Conservation (phyloP, 75 land plant genomes). For the Larix kaempferi region DNA sequence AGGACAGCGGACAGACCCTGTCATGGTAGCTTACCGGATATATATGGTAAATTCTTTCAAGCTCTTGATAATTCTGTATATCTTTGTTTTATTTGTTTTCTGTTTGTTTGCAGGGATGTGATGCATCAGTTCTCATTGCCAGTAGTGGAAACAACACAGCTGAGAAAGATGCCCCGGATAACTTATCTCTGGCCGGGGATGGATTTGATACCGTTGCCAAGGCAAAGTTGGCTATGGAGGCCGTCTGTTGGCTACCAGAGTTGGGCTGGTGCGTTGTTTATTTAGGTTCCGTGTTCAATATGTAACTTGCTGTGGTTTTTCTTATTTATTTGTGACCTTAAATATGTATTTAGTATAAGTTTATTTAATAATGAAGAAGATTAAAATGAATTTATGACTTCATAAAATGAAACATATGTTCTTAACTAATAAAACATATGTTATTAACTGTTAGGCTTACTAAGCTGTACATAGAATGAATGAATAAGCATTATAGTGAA, state of each 20-base stretch:
- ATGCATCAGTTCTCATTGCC: slow-evolving; percentile 39
- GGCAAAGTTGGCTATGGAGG: slow-evolving; percentile 44
- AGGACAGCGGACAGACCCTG: too few species aligned
- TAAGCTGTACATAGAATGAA: not conserved
- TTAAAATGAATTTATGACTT: too few species aligned
- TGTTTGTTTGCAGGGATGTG: slow-evolving; percentile 64
- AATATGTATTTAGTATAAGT: too few species aligned
- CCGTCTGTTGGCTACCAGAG: slow-evolving; percentile 64
- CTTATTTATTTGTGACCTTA: too few species aligned
- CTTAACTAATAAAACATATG: too few species aligned
- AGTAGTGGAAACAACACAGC: slow-evolving; percentile 22
- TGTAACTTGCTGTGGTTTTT: too few species aligned
- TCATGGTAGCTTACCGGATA: too few species aligned
- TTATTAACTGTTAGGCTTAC: not conserved
- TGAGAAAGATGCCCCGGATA: slow-evolving; percentile 36
- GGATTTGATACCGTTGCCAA: slow-evolving; percentile 33
- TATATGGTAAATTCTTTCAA: not conserved
- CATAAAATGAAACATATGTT: too few species aligned
- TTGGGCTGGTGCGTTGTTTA: slow-evolving; percentile 41
- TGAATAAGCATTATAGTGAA: not conserved
- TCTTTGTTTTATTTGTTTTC: not conserved
- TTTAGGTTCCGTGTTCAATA: not conserved
- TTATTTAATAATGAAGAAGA: too few species aligned
- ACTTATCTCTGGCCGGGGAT: slow-evolving; percentile 36
- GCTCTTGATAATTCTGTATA: not conserved